Evolutionary conservation across 2,329 filamentous ascomycete species (phyloP).

Genomic region (Sporothrix dimorphospora): DNA sequence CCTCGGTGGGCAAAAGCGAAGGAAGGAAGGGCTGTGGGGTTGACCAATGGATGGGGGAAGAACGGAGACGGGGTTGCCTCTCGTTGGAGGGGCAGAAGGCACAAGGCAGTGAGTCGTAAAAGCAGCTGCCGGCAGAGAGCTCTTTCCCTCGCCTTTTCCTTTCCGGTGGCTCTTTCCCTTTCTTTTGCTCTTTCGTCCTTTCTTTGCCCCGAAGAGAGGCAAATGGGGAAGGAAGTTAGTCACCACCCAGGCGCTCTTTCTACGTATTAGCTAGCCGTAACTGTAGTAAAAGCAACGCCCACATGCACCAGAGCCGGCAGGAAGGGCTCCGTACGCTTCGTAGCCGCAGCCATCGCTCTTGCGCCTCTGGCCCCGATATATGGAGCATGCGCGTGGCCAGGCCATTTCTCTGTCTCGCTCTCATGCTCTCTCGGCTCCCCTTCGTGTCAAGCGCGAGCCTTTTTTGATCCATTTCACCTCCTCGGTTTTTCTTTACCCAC

Average conservation of each 20-base stretch:
- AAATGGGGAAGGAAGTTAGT: conserved; percentile 5
- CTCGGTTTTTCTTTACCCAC: neutral
- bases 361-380: neutral
- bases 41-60: conserved; percentile 29
- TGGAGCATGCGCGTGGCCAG: conserved; percentile 6
- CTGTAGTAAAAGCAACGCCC: neutral
- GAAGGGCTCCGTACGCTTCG: neutral
- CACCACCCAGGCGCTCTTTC: neutral
- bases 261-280: neutral
- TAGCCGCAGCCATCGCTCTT: neutral
- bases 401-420: too few species aligned
- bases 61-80: neutral
- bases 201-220: too few species aligned
- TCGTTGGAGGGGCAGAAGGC: conserved; percentile 30
- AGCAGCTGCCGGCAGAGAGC: conserved; percentile 16
- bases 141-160: neutral
- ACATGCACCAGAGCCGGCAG: neutral
- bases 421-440: conserved; percentile 13
- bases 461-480: neutral
- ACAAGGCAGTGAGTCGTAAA: neutral
- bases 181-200: neutral
- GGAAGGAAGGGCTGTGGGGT: conserved; percentile 31
- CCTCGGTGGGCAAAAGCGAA: conserved; percentile 19
- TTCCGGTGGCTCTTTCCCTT: neutral
- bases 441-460: conserved; percentile 4